Evolutionary conservation across 2,329 filamentous ascomycete genomes (phyloP).

Genomic region (Scytalidium lignicola): DNA sequence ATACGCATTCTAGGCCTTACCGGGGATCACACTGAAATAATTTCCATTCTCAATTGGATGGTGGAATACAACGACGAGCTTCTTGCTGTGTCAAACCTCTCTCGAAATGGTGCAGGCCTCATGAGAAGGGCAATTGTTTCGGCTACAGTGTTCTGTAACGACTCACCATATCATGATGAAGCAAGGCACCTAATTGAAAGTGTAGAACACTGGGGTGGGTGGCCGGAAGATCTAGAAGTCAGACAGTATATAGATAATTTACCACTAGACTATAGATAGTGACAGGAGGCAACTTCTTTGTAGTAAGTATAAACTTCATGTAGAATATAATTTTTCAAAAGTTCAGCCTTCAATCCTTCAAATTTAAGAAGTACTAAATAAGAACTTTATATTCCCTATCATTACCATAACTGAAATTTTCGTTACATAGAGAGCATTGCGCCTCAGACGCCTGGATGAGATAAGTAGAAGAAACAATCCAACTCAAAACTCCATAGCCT

Average conservation of each 20-base stretch:
- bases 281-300: too few relatives aligned
- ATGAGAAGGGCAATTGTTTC: conserved; percentile 18
- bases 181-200: conserved; percentile 17
- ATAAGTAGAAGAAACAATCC: background rate
- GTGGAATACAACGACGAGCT: conserved; percentile 38
- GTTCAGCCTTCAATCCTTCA: too few relatives aligned
- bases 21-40: conserved; percentile 55
- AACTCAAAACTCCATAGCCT: conserved; percentile 63
- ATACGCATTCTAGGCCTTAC: conserved; percentile 57
- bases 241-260: conserved; percentile 4
- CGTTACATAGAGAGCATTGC: background rate
- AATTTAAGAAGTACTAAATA: too few relatives aligned
- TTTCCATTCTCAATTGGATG: conserved; percentile 55
- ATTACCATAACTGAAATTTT: background rate
- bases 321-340: too few relatives aligned
- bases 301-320: too few relatives aligned
- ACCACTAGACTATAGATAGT: too few relatives aligned
- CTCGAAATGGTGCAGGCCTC: conserved; percentile 13
- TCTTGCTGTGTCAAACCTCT: conserved; percentile 8
- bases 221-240: conserved; percentile 19
- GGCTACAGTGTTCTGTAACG: conserved; percentile 12
- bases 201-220: conserved; percentile 21
- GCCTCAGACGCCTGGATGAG: background rate
- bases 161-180: conserved; percentile 9
- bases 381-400: too few relatives aligned